phyloP scores from a whole-genome alignment of 2,329 filamentous ascomycete genomes.

The Microsporum ferrugineum region DNA sequence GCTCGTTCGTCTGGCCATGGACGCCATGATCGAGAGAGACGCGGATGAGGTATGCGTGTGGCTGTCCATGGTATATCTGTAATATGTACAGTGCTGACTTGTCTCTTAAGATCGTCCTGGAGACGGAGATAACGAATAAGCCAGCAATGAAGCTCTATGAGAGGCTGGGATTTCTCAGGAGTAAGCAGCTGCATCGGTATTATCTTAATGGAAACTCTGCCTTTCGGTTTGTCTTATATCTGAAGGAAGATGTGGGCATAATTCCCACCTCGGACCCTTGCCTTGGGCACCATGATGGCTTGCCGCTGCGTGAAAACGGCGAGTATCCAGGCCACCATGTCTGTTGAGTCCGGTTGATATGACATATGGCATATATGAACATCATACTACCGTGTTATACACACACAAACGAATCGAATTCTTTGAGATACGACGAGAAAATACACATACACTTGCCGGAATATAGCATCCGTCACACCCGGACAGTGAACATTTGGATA shows the following conservation, averaged over 20 bases:
- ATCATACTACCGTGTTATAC: not conserved
- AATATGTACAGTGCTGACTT: not conserved
- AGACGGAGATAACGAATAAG: slow-evolving; percentile 88
- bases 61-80: not conserved
- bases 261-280: slow-evolving; percentile 28
- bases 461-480: not conserved
- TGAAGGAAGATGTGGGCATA: slow-evolving; percentile 50
- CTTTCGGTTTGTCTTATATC: slow-evolving; percentile 71
- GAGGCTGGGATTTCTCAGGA: slow-evolving; percentile 77
- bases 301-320: slow-evolving; percentile 14
- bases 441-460: not conserved
- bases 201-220: slow-evolving; percentile 95
- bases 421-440: not conserved
- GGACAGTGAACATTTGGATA: not conserved
- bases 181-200: slow-evolving; percentile 86
- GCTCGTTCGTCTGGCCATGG: slow-evolving; percentile 79
- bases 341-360: not conserved
- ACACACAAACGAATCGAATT: not conserved
- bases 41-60: slow-evolving; percentile 61
- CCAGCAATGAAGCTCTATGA: slow-evolving; percentile 90
- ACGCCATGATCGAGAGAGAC: slow-evolving; percentile 70
- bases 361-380: not conserved
- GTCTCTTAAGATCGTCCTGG: slow-evolving; percentile 58
- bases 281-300: slow-evolving; percentile 9
- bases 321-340: slow-evolving; percentile 8